Base-by-base conservation (phyloP, 129 eudicot genomes). In the Tagetes patula region DNA sequence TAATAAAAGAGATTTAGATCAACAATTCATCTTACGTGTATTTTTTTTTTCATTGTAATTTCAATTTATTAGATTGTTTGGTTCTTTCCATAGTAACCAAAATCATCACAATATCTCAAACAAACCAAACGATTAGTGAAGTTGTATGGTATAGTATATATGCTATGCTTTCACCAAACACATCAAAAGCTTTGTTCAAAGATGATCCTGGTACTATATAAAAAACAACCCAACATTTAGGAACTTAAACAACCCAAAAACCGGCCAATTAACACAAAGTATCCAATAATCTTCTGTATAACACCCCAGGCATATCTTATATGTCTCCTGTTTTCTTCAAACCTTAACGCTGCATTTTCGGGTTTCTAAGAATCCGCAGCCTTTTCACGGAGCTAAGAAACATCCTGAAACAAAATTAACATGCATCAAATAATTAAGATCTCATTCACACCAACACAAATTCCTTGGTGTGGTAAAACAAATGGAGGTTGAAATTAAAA, bases 331-430 rank as follows among this genome's bases (percentile, higher is more conserved):
- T 47, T 36, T 63, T 73, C 77, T 62, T 61, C 49, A 37, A 74
- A 62, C 63, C 70, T 74, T 20, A 62, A 14, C 63, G 78, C 78
- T 74, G 70, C 62, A 48, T 36, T 50, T 70, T 70, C 32, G 82
- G 55, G 65, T 43, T 81, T 83, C 80, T 94, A 79, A 86, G 90
- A 67, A 94, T 94, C 69, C 92, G 81, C 47, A 94, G 96, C 67
- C 97, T 84, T 82, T 83, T 94, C 82, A 88, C 97, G 1, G 91
- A 90, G 70, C 78, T 64, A 37, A 83, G 52, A 81, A 94, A 94
- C 96, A 94, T 87, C 87, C 98, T 94, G 95, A 75, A 73, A 71
- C 2, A 8, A 71, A 14, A 41, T n/a, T 36, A 41, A 37, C 38
- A 20, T 6, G 27, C 27, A 20, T 20, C 27, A 20, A 20, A 20